A percentile compares a stretch with the other conserved stretches of the same genome.
phyloP scores from a whole-genome alignment of 192 early-diverging fungal species.

The Linnemannia schmuckeri region DNA sequence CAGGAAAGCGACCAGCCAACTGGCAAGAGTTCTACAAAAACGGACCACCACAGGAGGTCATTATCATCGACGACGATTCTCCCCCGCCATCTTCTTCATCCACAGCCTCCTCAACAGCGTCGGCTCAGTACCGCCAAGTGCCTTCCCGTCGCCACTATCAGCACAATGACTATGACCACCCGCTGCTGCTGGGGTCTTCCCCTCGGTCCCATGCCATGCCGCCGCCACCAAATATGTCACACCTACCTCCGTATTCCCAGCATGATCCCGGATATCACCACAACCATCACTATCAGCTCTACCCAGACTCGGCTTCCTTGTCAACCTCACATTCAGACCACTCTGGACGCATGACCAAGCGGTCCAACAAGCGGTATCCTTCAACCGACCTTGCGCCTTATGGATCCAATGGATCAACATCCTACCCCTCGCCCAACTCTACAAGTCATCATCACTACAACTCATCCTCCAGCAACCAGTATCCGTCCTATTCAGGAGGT shows the following conservation, averaged over 20 bases:
- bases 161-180: conserved; percentile 17
- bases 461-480: neutral
- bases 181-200: conserved; percentile 10
- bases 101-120: conserved; percentile 16
- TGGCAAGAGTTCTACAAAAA: conserved; percentile 55
- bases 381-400: conserved; percentile 5
- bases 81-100: conserved; percentile 44
- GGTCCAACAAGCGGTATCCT: conserved; percentile 29
- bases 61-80: conserved; percentile 56
- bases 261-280: conserved; percentile 5
- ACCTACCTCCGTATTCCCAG: neutral
- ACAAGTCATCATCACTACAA: neutral
- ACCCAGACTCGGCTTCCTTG: neutral
- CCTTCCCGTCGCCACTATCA: conserved; percentile 19
- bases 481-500: conserved; percentile 6
- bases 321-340: conserved; percentile 3
- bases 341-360: neutral
- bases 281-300: conserved; percentile 15
- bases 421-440: neutral
- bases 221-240: conserved; percentile 27
- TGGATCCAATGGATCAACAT: conserved; percentile 19
- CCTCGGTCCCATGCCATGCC: conserved; percentile 35
- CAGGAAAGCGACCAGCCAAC: conserved; percentile 33
- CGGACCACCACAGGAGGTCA: conserved; percentile 50
- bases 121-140: conserved; percentile 15